Evolutionary conservation across 139 green algal species (phyloP).

Genomic region (Coccomyxa sp.): DNA sequence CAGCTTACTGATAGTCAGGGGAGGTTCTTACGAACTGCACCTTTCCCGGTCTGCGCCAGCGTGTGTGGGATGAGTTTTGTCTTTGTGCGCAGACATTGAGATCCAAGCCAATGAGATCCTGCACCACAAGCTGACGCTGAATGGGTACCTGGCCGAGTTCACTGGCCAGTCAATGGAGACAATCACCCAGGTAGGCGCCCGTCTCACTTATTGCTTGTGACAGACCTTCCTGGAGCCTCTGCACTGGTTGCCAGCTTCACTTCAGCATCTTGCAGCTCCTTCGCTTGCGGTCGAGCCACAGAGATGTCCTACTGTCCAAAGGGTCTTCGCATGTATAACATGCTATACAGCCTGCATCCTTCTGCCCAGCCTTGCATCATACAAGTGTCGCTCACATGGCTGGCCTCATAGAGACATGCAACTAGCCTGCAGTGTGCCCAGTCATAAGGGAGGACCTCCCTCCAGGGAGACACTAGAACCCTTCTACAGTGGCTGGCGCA

Average conservation of each 20-base stretch:
- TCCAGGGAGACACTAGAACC: too few relatives aligned
- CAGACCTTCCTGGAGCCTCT: too few relatives aligned
- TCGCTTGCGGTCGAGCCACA: background rate
- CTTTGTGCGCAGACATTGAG: slow-evolving; percentile 85
- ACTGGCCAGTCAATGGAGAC: slow-evolving; percentile 90
- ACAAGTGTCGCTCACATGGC: too few relatives aligned
- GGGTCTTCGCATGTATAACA: background rate
- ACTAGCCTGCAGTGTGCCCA: too few relatives aligned
- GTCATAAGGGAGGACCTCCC: too few relatives aligned
- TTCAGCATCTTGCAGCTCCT: background rate
- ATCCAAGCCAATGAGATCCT: slow-evolving; percentile 99
- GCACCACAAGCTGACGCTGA: slow-evolving; percentile 99
- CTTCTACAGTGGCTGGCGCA: too few relatives aligned
- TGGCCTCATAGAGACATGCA: too few relatives aligned
- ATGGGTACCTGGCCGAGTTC: slow-evolving; percentile 97
- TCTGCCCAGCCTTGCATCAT: too few relatives aligned
- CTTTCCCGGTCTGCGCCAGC: too few relatives aligned
- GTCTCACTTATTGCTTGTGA: background rate
- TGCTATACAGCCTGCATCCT: background rate
- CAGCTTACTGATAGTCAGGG: background rate
- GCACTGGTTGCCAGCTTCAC: background rate
- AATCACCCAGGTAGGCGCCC: slow-evolving; percentile 67
- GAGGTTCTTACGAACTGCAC: background rate
- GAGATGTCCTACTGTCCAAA: background rate
- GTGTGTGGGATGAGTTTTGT: too few relatives aligned